phyloP scores from a whole-genome alignment of 2,329 filamentous ascomycete species.

The Verticillium klebahnii region DNA sequence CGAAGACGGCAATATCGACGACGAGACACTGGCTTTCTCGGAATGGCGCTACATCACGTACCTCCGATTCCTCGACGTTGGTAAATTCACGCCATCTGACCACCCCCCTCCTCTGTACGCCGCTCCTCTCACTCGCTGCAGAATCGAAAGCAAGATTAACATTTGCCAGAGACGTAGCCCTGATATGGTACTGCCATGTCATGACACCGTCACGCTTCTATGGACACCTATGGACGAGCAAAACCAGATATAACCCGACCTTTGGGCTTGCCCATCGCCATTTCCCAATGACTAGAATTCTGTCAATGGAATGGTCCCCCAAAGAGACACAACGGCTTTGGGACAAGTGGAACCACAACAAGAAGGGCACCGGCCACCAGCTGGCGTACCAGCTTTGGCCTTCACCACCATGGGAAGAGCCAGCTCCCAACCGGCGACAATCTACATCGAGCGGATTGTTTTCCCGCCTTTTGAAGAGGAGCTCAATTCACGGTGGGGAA shows the following conservation, averaged over 20 bases:
- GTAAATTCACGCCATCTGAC: slow-evolving; percentile 7
- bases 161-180: slow-evolving; percentile 11
- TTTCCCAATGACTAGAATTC: slow-evolving; percentile 7
- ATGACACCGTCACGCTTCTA: slow-evolving; percentile 12
- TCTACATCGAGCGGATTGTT: background rate
- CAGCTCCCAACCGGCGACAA: background rate
- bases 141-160: background rate
- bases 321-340: slow-evolving; percentile 6
- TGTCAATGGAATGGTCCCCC: slow-evolving; percentile 10
- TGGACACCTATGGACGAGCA: slow-evolving; percentile 9
- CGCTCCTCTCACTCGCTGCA: rapidly evolving
- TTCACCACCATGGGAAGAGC: slow-evolving; percentile 5
- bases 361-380: background rate
- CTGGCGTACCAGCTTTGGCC: slow-evolving; percentile 11
- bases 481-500: background rate
- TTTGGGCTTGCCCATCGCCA: slow-evolving; percentile 14
- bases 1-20: slow-evolving; percentile 2
- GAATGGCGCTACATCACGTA: slow-evolving; percentile 16
- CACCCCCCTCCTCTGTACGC: slow-evolving; percentile 13
- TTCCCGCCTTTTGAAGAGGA: background rate
- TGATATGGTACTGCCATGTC: slow-evolving; percentile 16
- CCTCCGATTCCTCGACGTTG: slow-evolving; percentile 10
- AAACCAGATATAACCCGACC: background rate
- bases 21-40: slow-evolving; percentile 10
- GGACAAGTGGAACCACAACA: slow-evolving; percentile 4